These are phyloP conservation scores for Sporothrix curviconia DNA, from an alignment of 2,329 filamentous ascomycete species.

Conservation along the genomic window DNA sequence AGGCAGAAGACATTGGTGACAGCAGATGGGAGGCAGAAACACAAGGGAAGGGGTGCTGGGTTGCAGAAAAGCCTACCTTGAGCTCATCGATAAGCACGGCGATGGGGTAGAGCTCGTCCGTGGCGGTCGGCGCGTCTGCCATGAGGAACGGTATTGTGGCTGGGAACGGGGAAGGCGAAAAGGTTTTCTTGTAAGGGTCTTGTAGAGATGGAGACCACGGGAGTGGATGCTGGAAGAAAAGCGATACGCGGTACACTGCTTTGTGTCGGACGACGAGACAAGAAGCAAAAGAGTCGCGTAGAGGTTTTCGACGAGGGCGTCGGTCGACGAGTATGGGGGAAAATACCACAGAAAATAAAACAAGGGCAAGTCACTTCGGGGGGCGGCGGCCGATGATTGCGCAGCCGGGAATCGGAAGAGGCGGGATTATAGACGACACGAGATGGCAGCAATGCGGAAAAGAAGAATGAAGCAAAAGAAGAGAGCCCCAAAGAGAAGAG, in stretches of 20 bases:
- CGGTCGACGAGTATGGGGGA: not conserved
- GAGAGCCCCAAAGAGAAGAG: not conserved
- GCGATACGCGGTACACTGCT: not conserved
- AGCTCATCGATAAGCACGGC: conserved; percentile 99
- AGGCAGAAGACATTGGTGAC: no score
- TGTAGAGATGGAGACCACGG: not conserved
- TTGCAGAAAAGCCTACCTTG: conserved; percentile 59
- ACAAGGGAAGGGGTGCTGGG: not conserved
- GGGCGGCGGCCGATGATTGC: not conserved
- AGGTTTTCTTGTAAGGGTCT: no score
- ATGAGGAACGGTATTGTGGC: conserved; percentile 45
- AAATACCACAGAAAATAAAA: not conserved
- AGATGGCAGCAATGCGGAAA: not conserved
- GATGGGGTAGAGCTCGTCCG: conserved; percentile 99
- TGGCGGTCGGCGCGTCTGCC: conserved; percentile 83
- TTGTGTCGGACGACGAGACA: not conserved
- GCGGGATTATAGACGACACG: not conserved
- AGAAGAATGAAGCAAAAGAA: not conserved
- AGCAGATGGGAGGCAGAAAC: not conserved
- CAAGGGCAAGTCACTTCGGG: not conserved
- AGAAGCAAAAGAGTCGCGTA: conserved; percentile 2
- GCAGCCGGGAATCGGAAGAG: conserved; percentile 8
- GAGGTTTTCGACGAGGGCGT: no score
- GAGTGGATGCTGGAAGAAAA: not conserved
- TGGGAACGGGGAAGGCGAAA: not conserved